A percentile compares a stretch with the other conserved stretches of the same genome.
phyloP scores from a whole-genome alignment of 208 protist species.

The Trypanosoma lewisi region DNA sequence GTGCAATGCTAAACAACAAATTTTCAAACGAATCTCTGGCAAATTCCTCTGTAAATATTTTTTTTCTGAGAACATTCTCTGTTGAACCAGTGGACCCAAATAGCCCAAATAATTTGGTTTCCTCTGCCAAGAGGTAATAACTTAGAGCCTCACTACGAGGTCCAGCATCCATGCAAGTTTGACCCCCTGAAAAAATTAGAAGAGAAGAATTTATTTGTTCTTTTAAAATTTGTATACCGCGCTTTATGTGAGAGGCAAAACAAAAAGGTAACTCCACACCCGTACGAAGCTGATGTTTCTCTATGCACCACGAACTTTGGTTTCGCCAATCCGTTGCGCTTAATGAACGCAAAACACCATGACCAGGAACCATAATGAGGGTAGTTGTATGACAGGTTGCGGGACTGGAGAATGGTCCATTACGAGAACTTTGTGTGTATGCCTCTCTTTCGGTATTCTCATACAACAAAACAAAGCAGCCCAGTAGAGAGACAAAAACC shows the following conservation, averaged over 20 bases:
- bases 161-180: slow-evolving; percentile 27
- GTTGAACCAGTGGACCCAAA: slow-evolving; percentile 6
- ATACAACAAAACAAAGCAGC: slow-evolving; percentile 5
- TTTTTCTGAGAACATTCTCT: slow-evolving; percentile 8
- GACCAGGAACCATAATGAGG: slow-evolving; percentile 41
- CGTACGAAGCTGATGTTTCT: slow-evolving; percentile 27
- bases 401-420: not conserved
- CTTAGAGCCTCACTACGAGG: slow-evolving; percentile 36
- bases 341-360: slow-evolving; percentile 28
- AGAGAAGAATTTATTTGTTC: slow-evolving; percentile 18
- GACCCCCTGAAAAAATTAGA: slow-evolving; percentile 45
- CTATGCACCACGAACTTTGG: slow-evolving; percentile 31
- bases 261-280: slow-evolving; percentile 18
- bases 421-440: not conserved
- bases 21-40: slow-evolving; percentile 53
- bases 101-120: slow-evolving; percentile 25
- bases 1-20: slow-evolving; percentile 43
- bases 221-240: slow-evolving; percentile 25
- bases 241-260: slow-evolving; percentile 30
- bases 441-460: not conserved
- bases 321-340: slow-evolving; percentile 10
- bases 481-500: not conserved
- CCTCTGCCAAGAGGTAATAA: slow-evolving; percentile 39
- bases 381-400: slow-evolving; percentile 5
- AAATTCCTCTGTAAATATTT: slow-evolving; percentile 37